A percentile compares a stretch with the other conserved stretches of the same genome.
Evolutionary conservation across 805 yeast genomes (phyloP).

Genomic region (Candida maesae): DNA sequence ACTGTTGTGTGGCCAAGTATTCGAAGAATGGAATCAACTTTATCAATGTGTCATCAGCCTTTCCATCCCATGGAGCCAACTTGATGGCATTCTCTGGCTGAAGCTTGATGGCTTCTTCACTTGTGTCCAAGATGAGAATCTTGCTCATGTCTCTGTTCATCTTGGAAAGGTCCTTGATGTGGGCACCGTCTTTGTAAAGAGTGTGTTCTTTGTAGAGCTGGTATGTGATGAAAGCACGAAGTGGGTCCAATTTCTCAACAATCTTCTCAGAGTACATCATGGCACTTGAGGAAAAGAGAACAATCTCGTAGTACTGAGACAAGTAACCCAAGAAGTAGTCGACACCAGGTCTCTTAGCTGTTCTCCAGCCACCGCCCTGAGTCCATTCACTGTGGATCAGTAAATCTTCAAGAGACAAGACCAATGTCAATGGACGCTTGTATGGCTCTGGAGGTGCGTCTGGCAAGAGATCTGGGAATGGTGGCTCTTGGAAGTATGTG

Average conservation of each 20-base stretch:
- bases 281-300: constrained; percentile 80
- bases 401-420: constrained; percentile 83
- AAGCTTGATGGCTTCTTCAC: constrained; percentile 63
- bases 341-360: constrained; percentile 97
- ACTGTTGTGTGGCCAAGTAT: constrained; percentile 82
- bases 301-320: constrained; percentile 94
- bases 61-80: constrained; percentile 82
- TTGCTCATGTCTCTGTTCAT: constrained; percentile 88
- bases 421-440: constrained; percentile 88
- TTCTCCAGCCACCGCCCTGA: constrained; percentile 92
- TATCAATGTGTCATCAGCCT: constrained; percentile 73
- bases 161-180: constrained; percentile 84
- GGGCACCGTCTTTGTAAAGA: constrained; percentile 76
- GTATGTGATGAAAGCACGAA: constrained; percentile 82
- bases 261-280: constrained; percentile 82
- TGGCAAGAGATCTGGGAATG: constrained; percentile 87
- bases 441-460: constrained; percentile 88
- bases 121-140: constrained; percentile 75
- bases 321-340: constrained; percentile 94
- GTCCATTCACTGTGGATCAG: constrained; percentile 92
- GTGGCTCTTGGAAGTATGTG: constrained; percentile 88
- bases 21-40: constrained; percentile 89
- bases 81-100: constrained; percentile 96
- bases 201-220: constrained; percentile 90
- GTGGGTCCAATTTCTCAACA: constrained; percentile 88